These are phyloP conservation scores for Phyllosticta citrichinensis DNA, from an alignment of 2,329 filamentous ascomycete genomes.

Conservation along the genomic window DNA sequence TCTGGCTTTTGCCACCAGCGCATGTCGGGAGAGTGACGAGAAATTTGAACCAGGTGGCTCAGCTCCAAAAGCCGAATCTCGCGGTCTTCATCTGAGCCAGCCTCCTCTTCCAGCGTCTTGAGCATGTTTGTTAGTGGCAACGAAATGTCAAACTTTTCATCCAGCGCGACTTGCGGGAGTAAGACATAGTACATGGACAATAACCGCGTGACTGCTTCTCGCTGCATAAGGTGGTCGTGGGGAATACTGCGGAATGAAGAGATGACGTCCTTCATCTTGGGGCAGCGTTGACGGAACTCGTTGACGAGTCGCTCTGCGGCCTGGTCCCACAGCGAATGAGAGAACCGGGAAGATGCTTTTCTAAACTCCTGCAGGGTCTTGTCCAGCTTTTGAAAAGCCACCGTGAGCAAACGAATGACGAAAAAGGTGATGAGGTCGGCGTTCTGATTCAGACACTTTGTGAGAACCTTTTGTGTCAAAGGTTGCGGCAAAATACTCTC, in stretches of 20 bases:
- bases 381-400: conserved; percentile 70
- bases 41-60: conserved; percentile 71
- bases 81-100: conserved; percentile 33
- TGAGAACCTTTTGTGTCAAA: conserved; percentile 67
- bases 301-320: conserved; percentile 57
- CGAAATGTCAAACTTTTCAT: conserved; percentile 83
- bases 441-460: conserved; percentile 67
- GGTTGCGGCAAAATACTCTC: conserved; percentile 81
- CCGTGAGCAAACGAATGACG: conserved; percentile 65
- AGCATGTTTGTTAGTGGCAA: conserved; percentile 61
- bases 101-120: conserved; percentile 43
- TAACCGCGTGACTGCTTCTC: conserved; percentile 68
- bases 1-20: conserved; percentile 77
- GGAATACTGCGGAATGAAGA: conserved; percentile 60
- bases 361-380: conserved; percentile 52
- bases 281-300: conserved; percentile 69
- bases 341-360: conserved; percentile 28
- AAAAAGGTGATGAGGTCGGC: conserved; percentile 77
- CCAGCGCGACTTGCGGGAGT: conserved; percentile 66
- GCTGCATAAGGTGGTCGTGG: conserved; percentile 57
- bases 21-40: conserved; percentile 71
- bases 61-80: conserved; percentile 62
- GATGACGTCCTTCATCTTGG: conserved; percentile 72
- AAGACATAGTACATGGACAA: conserved; percentile 78
- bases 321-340: conserved; percentile 55